Evolutionary conservation across 257 asterid genomes (phyloP).

Genomic region (Gardenia jasminoides): DNA sequence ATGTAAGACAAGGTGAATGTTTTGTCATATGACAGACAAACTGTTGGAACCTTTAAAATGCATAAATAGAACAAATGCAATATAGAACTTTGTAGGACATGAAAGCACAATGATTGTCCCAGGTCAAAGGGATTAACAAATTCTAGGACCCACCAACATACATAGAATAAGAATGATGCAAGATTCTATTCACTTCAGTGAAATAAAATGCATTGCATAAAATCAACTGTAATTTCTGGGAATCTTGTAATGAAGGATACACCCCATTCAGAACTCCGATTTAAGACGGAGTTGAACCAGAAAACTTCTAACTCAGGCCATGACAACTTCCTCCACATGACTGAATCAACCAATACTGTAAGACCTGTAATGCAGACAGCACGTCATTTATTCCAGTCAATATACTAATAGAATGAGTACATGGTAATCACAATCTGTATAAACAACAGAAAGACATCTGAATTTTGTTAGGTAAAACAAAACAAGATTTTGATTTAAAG

Average conservation of each 20-base stretch:
- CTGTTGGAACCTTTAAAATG: too few species aligned
- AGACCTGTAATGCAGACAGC: slow-evolving; percentile 51
- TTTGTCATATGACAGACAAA: neutral
- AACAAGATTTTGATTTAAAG: neutral
- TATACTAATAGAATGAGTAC: slow-evolving; percentile 7
- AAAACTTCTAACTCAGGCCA: slow-evolving; percentile 97
- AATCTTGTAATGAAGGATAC: slow-evolving; percentile 60
- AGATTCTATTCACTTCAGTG: neutral
- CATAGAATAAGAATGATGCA: too few species aligned
- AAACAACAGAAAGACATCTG: neutral
- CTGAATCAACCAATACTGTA: slow-evolving; percentile 68
- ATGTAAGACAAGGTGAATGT: neutral
- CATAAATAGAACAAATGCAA: neutral
- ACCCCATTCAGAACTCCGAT: slow-evolving; percentile 99
- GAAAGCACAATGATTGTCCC: neutral
- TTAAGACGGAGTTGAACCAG: slow-evolving; percentile 96
- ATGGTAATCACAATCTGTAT: slow-evolving; percentile 8
- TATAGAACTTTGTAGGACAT: neutral
- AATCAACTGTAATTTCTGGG: neutral
- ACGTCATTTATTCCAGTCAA: slow-evolving; percentile 1
- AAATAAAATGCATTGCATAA: neutral
- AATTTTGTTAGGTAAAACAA: neutral
- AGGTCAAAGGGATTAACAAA: too few species aligned
- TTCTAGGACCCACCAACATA: neutral
- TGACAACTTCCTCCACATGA: slow-evolving; percentile 72